Conservation (phyloP, 352 stramenopile genomes). For the Globisporangium cederbergense region DNA sequence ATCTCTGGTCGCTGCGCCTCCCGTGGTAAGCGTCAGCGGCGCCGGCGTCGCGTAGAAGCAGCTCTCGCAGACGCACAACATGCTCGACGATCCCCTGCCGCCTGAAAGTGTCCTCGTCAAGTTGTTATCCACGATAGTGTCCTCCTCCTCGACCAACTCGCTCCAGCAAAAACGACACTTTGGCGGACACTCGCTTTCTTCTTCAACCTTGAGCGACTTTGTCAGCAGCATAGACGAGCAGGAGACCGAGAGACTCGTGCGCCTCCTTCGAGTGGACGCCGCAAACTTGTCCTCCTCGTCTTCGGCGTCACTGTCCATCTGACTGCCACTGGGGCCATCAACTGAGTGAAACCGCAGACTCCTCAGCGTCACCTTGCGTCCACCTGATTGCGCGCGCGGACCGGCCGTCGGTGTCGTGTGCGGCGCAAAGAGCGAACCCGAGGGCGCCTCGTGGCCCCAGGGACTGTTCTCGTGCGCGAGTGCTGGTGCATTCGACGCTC, state of each 20-base stretch:
- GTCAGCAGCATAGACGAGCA: background rate
- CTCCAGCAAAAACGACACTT: conserved; percentile 4
- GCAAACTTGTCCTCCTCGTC: conserved; percentile 1
- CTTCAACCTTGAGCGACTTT: background rate
- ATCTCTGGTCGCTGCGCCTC: background rate
- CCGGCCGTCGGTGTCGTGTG: conserved; percentile 11
- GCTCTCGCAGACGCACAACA: conserved; percentile 1
- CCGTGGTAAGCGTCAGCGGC: background rate
- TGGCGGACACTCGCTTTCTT: background rate
- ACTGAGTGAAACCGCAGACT: conserved; percentile 7
- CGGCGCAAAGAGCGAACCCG: conserved; percentile 8
- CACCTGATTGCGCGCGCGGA: background rate
- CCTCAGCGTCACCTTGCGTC: conserved; percentile 5
- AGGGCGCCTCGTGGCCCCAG: background rate
- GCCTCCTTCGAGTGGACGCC: background rate
- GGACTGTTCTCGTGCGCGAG: conserved; percentile 10
- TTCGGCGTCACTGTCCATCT: background rate
- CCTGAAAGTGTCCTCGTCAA: background rate
- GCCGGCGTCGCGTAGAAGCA: conserved; percentile 5
- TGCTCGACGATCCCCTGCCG: background rate
- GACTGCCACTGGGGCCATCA: background rate
- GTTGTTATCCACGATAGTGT: background rate
- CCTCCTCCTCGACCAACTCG: background rate
- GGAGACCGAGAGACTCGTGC: conserved; percentile 4
- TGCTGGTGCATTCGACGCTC: conserved; percentile 1